Percentiles rank a stretch among this genome's conserved stretches.
Evolutionary conservation across 768 basidiomycete species (phyloP).

Genomic region (Podaxis sp.): DNA sequence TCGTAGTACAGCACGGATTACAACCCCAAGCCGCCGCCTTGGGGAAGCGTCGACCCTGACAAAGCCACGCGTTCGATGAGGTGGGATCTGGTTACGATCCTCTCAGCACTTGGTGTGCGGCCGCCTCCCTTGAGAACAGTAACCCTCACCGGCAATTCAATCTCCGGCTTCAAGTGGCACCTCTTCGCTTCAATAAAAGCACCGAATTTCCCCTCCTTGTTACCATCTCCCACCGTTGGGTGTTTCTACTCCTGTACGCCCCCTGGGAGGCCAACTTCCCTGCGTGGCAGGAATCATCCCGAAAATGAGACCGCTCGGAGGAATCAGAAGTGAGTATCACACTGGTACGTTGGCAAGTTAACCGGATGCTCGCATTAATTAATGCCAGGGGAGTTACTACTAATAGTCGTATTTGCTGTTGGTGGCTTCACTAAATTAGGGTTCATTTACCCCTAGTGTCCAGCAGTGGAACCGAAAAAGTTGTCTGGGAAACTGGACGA

Average conservation of each 20-base stretch:
- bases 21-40: neutral
- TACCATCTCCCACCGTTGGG: neutral
- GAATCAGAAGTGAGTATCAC: neutral
- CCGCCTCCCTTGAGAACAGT: neutral
- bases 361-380: too few species aligned
- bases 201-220: neutral
- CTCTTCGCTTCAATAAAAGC: neutral
- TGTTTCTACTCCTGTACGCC: neutral
- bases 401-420: too few species aligned
- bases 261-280: neutral
- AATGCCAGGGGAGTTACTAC: too few species aligned
- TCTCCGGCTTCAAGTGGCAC: neutral
- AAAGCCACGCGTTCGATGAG: neutral
- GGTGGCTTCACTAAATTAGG: too few species aligned
- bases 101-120: neutral
- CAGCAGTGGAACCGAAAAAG: too few species aligned
- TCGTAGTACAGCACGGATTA: neutral
- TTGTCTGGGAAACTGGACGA: too few species aligned
- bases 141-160: neutral
- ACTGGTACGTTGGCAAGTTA: neutral
- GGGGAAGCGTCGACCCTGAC: neutral
- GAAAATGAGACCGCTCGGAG: neutral
- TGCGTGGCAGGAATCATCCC: neutral
- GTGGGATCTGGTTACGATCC: neutral
- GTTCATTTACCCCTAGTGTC: too few species aligned